A percentile compares a stretch with the other conserved stretches of the same genome.
These are phyloP conservation scores for Aspergillus sp. DNA, from an alignment of 2,329 filamentous ascomycete genomes.

Conservation along the genomic window DNA sequence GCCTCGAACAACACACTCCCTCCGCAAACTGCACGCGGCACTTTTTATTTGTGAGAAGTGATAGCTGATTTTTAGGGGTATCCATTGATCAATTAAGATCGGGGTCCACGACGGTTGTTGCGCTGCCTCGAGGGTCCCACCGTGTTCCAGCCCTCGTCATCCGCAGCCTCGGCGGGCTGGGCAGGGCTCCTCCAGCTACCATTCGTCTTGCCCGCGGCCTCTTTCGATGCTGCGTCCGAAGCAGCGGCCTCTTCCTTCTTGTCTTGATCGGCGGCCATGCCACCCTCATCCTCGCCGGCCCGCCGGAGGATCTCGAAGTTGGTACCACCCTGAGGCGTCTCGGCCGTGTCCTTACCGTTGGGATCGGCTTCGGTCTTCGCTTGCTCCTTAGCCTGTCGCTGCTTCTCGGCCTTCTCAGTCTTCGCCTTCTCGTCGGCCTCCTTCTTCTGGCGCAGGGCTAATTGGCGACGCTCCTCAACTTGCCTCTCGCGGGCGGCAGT, in stretches of 20 bases:
- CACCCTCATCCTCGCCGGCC: conserved; percentile 48
- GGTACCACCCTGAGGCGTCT: conserved; percentile 45
- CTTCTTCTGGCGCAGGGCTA: conserved; percentile 75
- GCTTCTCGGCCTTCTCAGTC: conserved; percentile 65
- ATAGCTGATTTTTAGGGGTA: conserved; percentile 29
- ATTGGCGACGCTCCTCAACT: conserved; percentile 82
- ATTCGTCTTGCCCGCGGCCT: conserved; percentile 44
- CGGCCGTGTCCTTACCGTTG: conserved; percentile 41
- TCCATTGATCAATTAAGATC: conserved; percentile 40
- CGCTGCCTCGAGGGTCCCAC: conserved; percentile 43
- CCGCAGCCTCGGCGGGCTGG: conserved; percentile 32
- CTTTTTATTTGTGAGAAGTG: conserved; percentile 9
- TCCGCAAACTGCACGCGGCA: conserved; percentile 8
- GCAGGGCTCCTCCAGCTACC: conserved; percentile 43
- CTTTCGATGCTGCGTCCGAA: conserved; percentile 55
- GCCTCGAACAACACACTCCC: conserved; percentile 1
- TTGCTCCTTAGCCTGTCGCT: conserved; percentile 55
- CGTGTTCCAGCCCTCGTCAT: conserved; percentile 52
- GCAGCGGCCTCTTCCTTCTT: conserved; percentile 48
- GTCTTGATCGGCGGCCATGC: conserved; percentile 53
- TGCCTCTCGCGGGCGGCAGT: conserved; percentile 85
- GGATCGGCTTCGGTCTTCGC: conserved; percentile 36
- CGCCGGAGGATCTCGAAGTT: conserved; percentile 58
- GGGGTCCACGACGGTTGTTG: conserved; percentile 43
- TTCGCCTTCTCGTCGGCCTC: conserved; percentile 84